Evolutionary conservation across 306 rosid genomes (phyloP).

Genomic region (Neltuma alba): DNA sequence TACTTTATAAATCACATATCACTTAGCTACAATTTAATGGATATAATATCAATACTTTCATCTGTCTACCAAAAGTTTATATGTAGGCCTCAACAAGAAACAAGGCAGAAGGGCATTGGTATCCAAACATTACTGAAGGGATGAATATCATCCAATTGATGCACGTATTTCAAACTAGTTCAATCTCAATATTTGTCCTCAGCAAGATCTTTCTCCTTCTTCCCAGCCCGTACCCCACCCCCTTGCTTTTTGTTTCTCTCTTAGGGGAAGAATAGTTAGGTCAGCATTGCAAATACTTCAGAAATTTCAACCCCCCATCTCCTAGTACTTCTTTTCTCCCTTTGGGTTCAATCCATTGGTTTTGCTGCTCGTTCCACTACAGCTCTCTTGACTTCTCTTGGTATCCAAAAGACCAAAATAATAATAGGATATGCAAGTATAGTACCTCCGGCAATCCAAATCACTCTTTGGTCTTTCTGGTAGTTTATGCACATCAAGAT

Average conservation of each 20-base stretch:
- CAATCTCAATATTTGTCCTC: conserved; percentile 7
- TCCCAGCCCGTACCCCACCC: neutral
- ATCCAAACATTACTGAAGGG: conserved; percentile 8
- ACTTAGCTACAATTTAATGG: neutral
- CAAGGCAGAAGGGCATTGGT: neutral
- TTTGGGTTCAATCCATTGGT: neutral
- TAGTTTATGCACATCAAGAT: conserved; percentile 93
- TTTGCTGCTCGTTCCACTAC: neutral
- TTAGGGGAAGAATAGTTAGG: neutral
- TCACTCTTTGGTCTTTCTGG: conserved; percentile 93
- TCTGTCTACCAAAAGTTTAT: neutral
- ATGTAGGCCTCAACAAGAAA: neutral
- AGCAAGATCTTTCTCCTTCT: conserved; percentile 26
- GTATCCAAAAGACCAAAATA: conserved; percentile 2
- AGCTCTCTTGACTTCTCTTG: neutral
- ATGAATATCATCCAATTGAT: neutral
- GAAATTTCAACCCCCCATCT: neutral
- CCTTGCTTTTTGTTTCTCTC: neutral
- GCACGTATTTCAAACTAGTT: conserved; percentile 5
- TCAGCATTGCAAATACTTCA: neutral
- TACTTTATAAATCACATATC: neutral
- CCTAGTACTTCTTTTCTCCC: neutral
- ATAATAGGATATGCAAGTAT: conserved; percentile 4
- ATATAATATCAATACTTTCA: neutral
- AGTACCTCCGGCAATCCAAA: conserved; percentile 84